phyloP scores from a whole-genome alignment of 495 filamentous ascomycete species.

The Aspergillus homomorphus region DNA sequence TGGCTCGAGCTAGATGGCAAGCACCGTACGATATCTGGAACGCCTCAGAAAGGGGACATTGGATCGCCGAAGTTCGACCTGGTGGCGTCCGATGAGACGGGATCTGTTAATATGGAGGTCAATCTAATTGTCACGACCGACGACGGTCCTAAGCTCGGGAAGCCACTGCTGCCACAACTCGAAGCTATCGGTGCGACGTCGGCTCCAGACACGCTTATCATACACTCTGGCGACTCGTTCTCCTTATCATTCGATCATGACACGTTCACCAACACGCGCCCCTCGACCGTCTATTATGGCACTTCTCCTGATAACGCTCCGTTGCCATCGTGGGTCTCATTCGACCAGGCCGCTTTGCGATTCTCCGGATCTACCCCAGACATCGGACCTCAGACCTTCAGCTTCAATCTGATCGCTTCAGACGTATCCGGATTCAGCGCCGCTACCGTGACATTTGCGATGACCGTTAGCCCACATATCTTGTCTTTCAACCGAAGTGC shows the following conservation, averaged over 20 bases:
- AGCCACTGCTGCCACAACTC: slow-evolving; percentile 47
- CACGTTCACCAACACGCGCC: slow-evolving; percentile 47
- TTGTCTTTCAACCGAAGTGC: slow-evolving; percentile 57
- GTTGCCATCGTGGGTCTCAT: slow-evolving; percentile 81
- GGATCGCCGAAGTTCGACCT: slow-evolving; percentile 55
- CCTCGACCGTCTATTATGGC: slow-evolving; percentile 67
- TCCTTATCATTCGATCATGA: slow-evolving; percentile 45
- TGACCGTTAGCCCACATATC: slow-evolving; percentile 67
- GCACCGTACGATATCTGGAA: slow-evolving; percentile 62
- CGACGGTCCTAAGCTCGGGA: slow-evolving; percentile 47
- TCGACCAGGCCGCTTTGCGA: slow-evolving; percentile 59
- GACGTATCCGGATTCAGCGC: slow-evolving; percentile 76
- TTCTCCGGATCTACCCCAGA: slow-evolving; percentile 75
- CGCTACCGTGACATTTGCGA: slow-evolving; percentile 59
- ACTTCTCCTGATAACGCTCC: slow-evolving; percentile 74
- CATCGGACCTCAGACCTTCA: slow-evolving; percentile 68
- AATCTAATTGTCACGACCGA: slow-evolving; percentile 61
- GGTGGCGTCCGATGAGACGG: slow-evolving; percentile 58
- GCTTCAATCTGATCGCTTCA: slow-evolving; percentile 72
- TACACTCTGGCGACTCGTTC: slow-evolving; percentile 45
- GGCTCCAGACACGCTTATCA: slow-evolving; percentile 42
- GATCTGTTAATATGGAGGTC: slow-evolving; percentile 53
- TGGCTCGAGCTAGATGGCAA: slow-evolving; percentile 68
- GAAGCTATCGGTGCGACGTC: slow-evolving; percentile 43
- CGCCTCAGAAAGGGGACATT: slow-evolving; percentile 54